Percentiles rank a stretch among this genome's conserved stretches.
Conservation (phyloP, 2,329 filamentous ascomycete species). For the Xylariaceae sp. region DNA sequence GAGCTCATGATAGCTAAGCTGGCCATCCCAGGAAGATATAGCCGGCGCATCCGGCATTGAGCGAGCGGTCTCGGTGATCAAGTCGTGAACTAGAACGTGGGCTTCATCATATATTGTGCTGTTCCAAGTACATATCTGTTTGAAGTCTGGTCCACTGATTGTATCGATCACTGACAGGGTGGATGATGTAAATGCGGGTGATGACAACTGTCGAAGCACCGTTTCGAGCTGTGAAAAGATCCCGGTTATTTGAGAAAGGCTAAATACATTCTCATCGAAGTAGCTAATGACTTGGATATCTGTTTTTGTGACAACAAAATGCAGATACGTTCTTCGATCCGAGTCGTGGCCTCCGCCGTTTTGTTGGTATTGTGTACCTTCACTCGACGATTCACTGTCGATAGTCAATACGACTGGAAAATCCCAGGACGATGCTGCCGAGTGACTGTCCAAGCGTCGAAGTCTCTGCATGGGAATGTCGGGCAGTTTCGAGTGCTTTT, state of each 20-base stretch:
- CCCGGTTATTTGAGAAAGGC: not conserved
- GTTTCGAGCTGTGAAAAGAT: not conserved
- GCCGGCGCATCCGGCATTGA: not conserved
- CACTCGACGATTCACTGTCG: no score
- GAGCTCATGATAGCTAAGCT: conserved; percentile 1
- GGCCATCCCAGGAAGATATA: conserved; percentile 6
- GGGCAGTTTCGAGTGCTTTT: not conserved
- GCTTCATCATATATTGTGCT: not conserved
- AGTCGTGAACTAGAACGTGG: not conserved
- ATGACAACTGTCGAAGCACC: not conserved
- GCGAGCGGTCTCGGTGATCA: not conserved
- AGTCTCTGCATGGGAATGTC: not conserved
- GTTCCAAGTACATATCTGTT: not conserved
- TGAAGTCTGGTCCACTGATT: not conserved
- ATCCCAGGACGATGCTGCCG: not conserved
- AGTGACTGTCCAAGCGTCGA: not conserved
- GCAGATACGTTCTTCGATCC: not conserved
- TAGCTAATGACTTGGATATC: not conserved
- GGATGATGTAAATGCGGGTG: not conserved
- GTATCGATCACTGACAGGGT: not conserved
- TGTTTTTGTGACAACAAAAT: not conserved
- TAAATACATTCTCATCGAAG: not conserved
- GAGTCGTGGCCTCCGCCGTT: no score
- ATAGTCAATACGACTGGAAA: not conserved
- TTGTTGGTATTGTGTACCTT: no score